Conservation (phyloP, 2,329 filamentous ascomycete genomes). For the Trichoderma hamatum region DNA sequence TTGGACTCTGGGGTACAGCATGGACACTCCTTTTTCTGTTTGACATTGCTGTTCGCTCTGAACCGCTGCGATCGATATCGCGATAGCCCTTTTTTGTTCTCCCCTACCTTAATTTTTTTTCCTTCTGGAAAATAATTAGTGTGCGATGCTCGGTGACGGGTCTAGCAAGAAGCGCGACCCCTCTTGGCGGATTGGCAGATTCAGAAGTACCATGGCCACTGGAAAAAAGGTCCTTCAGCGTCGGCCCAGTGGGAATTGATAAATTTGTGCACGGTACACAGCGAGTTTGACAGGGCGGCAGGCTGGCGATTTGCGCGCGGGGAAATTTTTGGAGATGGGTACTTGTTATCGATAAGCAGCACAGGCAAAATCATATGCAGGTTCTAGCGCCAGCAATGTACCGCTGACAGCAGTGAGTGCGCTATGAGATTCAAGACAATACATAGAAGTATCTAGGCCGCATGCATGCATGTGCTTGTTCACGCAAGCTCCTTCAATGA, state of each 20-base stretch:
- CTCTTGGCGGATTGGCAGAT: constrained; percentile 7
- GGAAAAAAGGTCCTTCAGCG: constrained; percentile 1
- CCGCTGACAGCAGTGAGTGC: not conserved
- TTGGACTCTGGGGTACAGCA: not conserved
- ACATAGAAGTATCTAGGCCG: too few relatives aligned
- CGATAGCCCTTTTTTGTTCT: not conserved
- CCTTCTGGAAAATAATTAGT: constrained; percentile 20
- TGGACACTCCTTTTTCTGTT: not conserved
- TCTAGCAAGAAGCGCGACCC: constrained; percentile 1
- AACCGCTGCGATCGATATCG: not conserved
- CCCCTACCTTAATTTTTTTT: not conserved
- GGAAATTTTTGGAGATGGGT: not conserved
- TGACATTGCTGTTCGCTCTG: not conserved
- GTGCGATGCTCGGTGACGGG: constrained; percentile 24
- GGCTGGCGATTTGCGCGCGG: constrained; percentile 3
- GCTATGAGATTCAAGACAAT: not conserved
- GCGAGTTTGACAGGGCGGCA: not conserved
- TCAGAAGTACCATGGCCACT: constrained; percentile 16
- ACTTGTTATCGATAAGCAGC: not conserved
- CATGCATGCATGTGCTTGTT: not conserved
- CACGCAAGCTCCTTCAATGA: not conserved
- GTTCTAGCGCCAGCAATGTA: not conserved
- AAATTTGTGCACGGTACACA: constrained; percentile 5
- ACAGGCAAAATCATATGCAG: not conserved
- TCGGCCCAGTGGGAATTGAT: not conserved